These are phyloP conservation scores for Penicillium palitans DNA, from an alignment of 2,329 filamentous ascomycete genomes.

Conservation along the genomic window DNA sequence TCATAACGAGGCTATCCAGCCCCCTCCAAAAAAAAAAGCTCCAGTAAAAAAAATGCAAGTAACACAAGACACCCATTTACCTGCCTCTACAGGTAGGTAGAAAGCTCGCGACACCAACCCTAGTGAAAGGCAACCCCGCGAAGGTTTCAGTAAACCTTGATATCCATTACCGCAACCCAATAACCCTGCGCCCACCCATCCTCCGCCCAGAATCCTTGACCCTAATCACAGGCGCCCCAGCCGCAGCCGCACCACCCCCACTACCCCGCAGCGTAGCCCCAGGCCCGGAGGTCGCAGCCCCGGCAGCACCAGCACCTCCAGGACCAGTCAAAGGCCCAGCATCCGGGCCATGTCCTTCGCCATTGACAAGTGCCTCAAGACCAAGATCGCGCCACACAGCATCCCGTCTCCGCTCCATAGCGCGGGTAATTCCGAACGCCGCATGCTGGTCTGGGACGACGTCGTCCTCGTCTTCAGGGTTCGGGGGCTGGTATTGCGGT, in stretches of 20 bases:
- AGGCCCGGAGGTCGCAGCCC: slow-evolving; percentile 15
- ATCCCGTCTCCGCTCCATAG: slow-evolving; percentile 57
- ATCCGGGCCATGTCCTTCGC: slow-evolving; percentile 23
- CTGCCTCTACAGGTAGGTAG: neutral
- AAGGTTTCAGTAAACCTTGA: neutral
- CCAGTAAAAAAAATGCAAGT: slow-evolving; percentile 14
- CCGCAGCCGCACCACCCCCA: slow-evolving; percentile 21
- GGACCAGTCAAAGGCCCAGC: slow-evolving; percentile 13
- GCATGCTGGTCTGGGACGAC: slow-evolving; percentile 68
- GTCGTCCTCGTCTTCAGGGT: slow-evolving; percentile 67
- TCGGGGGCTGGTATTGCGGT: slow-evolving; percentile 61
- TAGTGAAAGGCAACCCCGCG: no score
- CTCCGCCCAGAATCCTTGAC: slow-evolving; percentile 34
- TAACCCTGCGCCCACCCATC: slow-evolving; percentile 42
- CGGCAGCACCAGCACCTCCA: slow-evolving; percentile 26
- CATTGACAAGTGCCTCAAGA: slow-evolving; percentile 52
- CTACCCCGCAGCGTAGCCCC: slow-evolving; percentile 21
- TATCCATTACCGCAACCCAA: slow-evolving; percentile 31
- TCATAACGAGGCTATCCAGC: slow-evolving; percentile 4
- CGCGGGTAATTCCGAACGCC: slow-evolving; percentile 65
- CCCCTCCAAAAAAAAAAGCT: slow-evolving; percentile 9
- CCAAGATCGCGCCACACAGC: slow-evolving; percentile 62
- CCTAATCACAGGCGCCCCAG: slow-evolving; percentile 22
- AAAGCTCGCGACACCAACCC: no score
- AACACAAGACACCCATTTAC: neutral